These are phyloP conservation scores for Helichrysum umbraculigerum DNA, from an alignment of 129 eudicot species.

Conservation along the genomic window DNA sequence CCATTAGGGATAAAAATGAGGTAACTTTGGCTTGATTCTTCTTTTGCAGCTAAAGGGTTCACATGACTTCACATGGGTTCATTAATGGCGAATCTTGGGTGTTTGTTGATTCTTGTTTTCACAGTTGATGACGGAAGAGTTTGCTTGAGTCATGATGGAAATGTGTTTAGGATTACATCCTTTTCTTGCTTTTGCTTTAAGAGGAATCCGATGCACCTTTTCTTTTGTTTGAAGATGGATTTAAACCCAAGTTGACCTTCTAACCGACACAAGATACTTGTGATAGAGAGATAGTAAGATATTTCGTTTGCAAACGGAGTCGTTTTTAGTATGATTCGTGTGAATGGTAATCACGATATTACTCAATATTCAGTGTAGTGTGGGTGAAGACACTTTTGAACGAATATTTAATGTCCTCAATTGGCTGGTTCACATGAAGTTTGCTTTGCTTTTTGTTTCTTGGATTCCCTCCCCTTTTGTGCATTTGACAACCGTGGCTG, in stretches of 20 bases:
- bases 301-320: background rate
- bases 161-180: constrained; percentile 18
- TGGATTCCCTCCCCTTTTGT: constrained; percentile 8
- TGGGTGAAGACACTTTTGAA: constrained; percentile 10
- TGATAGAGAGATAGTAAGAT: constrained; percentile 10
- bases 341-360: background rate
- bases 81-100: constrained; percentile 22
- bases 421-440: constrained; percentile 2
- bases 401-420: constrained; percentile 3
- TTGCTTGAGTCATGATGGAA: constrained; percentile 28
- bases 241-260: constrained; percentile 7
- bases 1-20: background rate
- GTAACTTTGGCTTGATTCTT: constrained; percentile 20
- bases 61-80: constrained; percentile 38
- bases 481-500: background rate
- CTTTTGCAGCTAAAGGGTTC: constrained; percentile 29
- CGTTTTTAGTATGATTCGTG: constrained; percentile 16
- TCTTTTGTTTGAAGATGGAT: constrained; percentile 25
- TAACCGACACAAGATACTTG: constrained; percentile 20
- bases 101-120: constrained; percentile 1
- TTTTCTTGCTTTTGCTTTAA: constrained; percentile 35
- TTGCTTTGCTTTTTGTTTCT: constrained; percentile 9
- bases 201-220: constrained; percentile 28
- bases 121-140: constrained; percentile 4
- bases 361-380: constrained; percentile 16